A percentile compares a stretch with the other conserved stretches of the same genome.
phyloP scores from a whole-genome alignment of 1,139 yeast species.

The Zygotorulaspora mrakii region DNA sequence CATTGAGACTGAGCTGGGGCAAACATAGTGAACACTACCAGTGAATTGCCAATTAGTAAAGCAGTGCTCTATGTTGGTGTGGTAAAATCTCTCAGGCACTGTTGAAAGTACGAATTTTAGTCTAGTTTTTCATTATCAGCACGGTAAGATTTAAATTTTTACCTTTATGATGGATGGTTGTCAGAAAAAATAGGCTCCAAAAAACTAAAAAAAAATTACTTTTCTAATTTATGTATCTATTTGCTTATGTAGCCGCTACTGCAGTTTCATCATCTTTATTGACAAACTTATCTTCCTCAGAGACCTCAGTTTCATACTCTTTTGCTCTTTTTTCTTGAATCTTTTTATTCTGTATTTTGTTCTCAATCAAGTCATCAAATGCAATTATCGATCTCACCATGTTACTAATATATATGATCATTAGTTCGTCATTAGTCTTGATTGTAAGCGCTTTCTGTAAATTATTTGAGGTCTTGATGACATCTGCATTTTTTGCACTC shows the following conservation, averaged over 20 bases:
- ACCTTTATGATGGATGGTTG: neutral
- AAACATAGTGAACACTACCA: too few relatives aligned
- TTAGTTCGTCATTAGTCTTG: constrained; percentile 91
- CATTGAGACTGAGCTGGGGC: neutral
- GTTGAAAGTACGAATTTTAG: too few relatives aligned
- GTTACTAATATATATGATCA: constrained; percentile 87
- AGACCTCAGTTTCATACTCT: constrained; percentile 22
- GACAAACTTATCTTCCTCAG: constrained; percentile 25
- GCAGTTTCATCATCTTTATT: constrained; percentile 15
- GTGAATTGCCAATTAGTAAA: too few relatives aligned
- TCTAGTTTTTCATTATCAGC: too few relatives aligned
- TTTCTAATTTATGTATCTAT: neutral
- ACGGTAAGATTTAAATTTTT: constrained; percentile 3
- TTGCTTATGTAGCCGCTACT: constrained; percentile 10
- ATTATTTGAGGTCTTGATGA: constrained; percentile 40
- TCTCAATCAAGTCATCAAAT: constrained; percentile 93
- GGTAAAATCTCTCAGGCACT: too few relatives aligned
- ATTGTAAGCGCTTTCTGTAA: constrained; percentile 79
- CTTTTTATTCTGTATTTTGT: constrained; percentile 79
- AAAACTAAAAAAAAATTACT: neutral
- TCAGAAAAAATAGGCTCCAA: neutral
- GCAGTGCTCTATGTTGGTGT: too few relatives aligned
- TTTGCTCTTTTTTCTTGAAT: constrained; percentile 39
- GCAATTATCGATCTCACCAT: constrained; percentile 93
- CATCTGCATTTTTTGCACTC: constrained; percentile 25